phyloP scores from a whole-genome alignment of 2,329 filamentous ascomycete species.

The Zelopaecilomyces penicillatus region DNA sequence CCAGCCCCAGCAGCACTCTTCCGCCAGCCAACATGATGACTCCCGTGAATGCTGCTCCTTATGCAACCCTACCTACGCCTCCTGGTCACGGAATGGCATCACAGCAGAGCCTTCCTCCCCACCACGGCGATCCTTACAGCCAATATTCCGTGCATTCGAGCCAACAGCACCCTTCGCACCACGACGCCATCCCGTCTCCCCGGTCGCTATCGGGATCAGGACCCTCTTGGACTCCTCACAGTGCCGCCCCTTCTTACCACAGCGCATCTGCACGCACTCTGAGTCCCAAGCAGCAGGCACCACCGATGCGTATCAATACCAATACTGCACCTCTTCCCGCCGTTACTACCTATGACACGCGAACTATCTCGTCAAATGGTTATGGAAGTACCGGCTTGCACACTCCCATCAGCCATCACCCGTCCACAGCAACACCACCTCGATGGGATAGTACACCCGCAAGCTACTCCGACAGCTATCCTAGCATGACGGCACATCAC shows the following conservation, averaged over 20 bases:
- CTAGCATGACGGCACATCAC: constrained; percentile 30
- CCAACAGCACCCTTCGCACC: constrained; percentile 20
- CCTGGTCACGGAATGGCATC: constrained; percentile 27
- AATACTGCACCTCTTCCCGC: constrained; percentile 27
- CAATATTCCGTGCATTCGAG: constrained; percentile 34
- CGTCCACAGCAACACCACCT: constrained; percentile 28
- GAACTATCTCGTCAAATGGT: constrained; percentile 22
- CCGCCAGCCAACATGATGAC: constrained; percentile 33
- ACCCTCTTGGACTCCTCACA: constrained; percentile 41
- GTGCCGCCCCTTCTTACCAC: constrained; percentile 24
- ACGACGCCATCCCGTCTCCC: constrained; percentile 44
- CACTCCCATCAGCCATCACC: constrained; percentile 30
- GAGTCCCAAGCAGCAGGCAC: constrained; percentile 27
- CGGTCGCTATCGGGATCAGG: constrained; percentile 41
- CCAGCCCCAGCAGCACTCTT: constrained; percentile 34
- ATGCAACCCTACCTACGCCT: constrained; percentile 39
- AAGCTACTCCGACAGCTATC: constrained; percentile 30
- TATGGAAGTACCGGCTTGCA: constrained; percentile 33
- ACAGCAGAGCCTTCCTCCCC: constrained; percentile 20
- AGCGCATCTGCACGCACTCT: constrained; percentile 33
- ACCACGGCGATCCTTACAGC: constrained; percentile 23
- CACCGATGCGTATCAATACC: constrained; percentile 29
- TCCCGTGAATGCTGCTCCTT: constrained; percentile 29
- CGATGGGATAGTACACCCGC: constrained; percentile 34
- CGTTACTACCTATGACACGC: constrained; percentile 31